Base-by-base conservation (phyloP, 108 stramenopile genomes). In the Cyclostephanos invisitatus region DNA sequence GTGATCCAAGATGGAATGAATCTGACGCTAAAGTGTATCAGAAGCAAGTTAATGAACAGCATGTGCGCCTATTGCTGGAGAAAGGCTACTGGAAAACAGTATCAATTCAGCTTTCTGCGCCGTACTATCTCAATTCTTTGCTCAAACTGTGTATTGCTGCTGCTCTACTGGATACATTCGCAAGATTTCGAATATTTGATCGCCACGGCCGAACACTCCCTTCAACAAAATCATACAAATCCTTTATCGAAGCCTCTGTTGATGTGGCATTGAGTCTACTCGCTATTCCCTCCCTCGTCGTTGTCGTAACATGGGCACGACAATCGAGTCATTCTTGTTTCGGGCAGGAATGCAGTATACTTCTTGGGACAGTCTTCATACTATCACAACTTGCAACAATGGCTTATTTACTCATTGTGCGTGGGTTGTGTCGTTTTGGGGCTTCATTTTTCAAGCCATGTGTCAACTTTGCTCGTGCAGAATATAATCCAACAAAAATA, bases 121-220 rank as follows among this genome's bases (percentile, higher is more conserved):
- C 70, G 0, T 78, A 78, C 58, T 42, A 78, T 68, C 78, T 78
- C 62, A 78, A 78, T 62, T 62, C 53, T 42, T 51, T 78, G 29
- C 66, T 78, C 17, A 78, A 78, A 47, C 44, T 78, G 40, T 60
- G 47, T 17, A 72, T 78, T 46, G 48, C 56, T 35, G 56, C 48
- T 42, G 47, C 54, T 5, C 58, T 78, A 17, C 50, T 70, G 24
- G 54, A 78, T 62, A 51, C 70, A 11, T 28, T 48, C 51, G 2
- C 62, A n/a, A 46, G 68, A 35, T 7, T 32, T 24, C 71, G 67
- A 28, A 28, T n/a, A 22, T 5, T 44, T 68, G 58, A 44, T 29
- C 55, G 44, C 14, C 21, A 51, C 11, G 42, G 11, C 9, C 18
- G 28, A 38, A 68, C 67, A 2, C 27, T 25, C 15, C 25, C 7